Conservation (phyloP, 2,329 filamentous ascomycete species). For the Fusarium sp. region DNA sequence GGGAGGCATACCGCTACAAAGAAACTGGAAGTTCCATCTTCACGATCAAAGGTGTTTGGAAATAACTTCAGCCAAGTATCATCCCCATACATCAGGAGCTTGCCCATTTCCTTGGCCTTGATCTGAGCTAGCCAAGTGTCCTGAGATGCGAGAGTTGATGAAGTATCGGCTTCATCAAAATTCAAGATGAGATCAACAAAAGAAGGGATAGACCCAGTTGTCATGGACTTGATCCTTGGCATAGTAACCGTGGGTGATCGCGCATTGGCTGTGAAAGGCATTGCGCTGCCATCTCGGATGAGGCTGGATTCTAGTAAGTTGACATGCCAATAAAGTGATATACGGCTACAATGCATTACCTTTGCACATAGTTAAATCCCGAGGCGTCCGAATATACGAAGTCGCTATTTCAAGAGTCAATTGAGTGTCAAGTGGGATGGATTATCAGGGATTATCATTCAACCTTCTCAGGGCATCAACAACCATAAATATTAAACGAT, state of each 20-base stretch:
- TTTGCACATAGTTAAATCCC: constrained; percentile 88
- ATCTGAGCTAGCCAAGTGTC: constrained; percentile 98
- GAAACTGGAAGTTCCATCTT: constrained; percentile 96
- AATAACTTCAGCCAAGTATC: constrained; percentile 99
- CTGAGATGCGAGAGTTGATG: constrained; percentile 85
- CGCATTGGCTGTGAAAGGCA: constrained; percentile 95
- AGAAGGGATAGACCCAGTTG: constrained; percentile 96
- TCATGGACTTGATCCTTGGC: constrained; percentile 97
- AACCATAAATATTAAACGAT: constrained; percentile 96
- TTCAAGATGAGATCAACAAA: constrained; percentile 98
- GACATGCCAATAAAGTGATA: background rate
- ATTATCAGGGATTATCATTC: background rate
- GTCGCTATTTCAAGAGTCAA: constrained; percentile 67
- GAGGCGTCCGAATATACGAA: constrained; percentile 88
- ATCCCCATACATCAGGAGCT: constrained; percentile 94
- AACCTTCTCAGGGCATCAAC: constrained; percentile 93
- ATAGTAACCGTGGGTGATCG: constrained; percentile 98
- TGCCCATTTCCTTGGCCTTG: constrained; percentile 75
- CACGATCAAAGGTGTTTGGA: constrained; percentile 84
- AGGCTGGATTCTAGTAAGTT: constrained; percentile 65
- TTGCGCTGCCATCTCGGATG: constrained; percentile 82
- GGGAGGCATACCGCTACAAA: constrained; percentile 86
- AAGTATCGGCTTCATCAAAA: constrained; percentile 92
- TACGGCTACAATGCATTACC: constrained; percentile 61
- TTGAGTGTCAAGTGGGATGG: constrained; percentile 32